Conservation (phyloP, 352 stramenopile genomes). For the Discostella stelligera region DNA sequence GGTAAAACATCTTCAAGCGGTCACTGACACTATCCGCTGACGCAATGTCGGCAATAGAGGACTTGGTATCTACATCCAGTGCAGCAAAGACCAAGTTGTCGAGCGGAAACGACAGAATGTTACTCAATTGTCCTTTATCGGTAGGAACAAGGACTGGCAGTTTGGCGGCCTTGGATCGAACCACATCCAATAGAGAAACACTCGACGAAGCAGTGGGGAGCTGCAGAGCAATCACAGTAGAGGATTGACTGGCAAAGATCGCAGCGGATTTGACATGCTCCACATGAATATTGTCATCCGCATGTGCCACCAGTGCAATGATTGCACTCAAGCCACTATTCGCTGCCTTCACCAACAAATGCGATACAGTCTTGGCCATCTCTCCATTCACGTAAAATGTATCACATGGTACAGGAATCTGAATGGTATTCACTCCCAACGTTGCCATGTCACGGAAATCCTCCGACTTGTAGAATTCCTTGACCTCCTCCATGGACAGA, state of each 20-base stretch:
- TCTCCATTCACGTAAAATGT: conserved; percentile 39
- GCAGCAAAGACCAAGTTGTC: conserved; percentile 46
- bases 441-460: conserved; percentile 69
- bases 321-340: conserved; percentile 48
- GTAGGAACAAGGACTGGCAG: conserved; percentile 58
- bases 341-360: conserved; percentile 29
- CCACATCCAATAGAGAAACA: conserved; percentile 38
- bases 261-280: conserved; percentile 45
- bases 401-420: conserved; percentile 59
- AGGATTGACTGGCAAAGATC: conserved; percentile 19
- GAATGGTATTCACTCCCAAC: conserved; percentile 69
- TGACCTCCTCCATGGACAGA: conserved; percentile 44
- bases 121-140: conserved; percentile 35
- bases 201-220: conserved; percentile 36
- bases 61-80: conserved; percentile 44
- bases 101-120: conserved; percentile 5
- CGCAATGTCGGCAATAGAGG: conserved; percentile 57
- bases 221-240: conserved; percentile 47
- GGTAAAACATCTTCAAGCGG: conserved; percentile 75
- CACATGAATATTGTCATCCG: conserved; percentile 3
- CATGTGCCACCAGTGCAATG: conserved; percentile 44
- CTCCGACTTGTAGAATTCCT: conserved; percentile 45
- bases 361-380: conserved; percentile 20
- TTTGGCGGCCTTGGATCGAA: conserved; percentile 22
- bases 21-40: conserved; percentile 55